Base-by-base conservation (phyloP, 768 basidiomycete species). In the Suillus brevipes region DNA sequence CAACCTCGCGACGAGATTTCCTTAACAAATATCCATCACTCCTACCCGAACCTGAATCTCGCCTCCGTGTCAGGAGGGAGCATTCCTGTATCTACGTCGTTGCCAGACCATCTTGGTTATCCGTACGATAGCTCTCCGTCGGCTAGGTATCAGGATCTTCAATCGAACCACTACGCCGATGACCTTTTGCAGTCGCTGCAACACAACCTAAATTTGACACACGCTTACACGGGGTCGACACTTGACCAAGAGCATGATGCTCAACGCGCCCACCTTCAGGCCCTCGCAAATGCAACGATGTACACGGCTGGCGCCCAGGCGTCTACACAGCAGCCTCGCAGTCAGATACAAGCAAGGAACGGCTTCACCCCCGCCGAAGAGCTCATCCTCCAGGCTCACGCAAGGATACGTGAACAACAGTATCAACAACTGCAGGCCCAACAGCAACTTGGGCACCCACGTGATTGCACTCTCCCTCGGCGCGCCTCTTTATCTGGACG, bases 351-450 rank as follows among this genome's bases (percentile, higher is more conserved):
- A 47, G 78, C 82, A 7, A 75, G 77, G 37, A 80, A 84, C 1
- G 89, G 89, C 2, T 91, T 87, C 67, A 91, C 90, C 0, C 80
- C 88, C 2, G 80, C 89, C 0, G 90, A 91, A 72, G 85, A 89
- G 73, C 83, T 85, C 66, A 85, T 91, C 59, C 83, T 91, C 71
- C 87, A 82, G 63, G 86, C 75, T 66, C 87, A 75, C 78, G 82
- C 75, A 40, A 63, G 68, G 64, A 43, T 52, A 63, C 64, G 60
- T 23, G 57, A 63, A 23, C 62, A 63, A 31, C 68, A 66, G 65
- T 69, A 52, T 28, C 71, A 74, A 40, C 74, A 70, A 36, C 36
- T 68, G 12, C 68, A 69, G 31, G 52, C 64, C 8, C 65, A 62
- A 23, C 38, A 59, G 40, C 58, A 59, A 60, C 8, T 36, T 60